Evolutionary conservation across 2,329 filamentous ascomycete species (phyloP).

Genomic region (Colletotrichum sp.): DNA sequence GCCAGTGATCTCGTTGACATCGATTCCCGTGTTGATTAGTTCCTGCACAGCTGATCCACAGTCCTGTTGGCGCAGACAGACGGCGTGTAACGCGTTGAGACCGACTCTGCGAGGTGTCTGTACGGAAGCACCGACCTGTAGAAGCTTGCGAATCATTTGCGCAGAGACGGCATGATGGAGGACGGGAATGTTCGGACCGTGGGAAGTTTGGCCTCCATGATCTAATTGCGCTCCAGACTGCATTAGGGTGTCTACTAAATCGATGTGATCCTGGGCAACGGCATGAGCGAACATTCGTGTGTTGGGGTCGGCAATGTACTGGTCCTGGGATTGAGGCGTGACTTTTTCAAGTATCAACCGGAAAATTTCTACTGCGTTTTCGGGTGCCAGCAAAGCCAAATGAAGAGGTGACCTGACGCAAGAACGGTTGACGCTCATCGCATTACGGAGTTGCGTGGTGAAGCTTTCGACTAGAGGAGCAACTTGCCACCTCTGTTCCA

Average conservation of each 20-base stretch:
- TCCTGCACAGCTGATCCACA: neutral
- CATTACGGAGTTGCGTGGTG: neutral
- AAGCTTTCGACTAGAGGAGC: neutral
- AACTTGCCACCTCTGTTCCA: neutral
- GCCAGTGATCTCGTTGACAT: neutral
- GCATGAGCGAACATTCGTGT: neutral
- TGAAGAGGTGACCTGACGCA: neutral
- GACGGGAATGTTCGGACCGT: neutral
- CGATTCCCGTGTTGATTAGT: neutral
- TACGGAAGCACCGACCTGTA: neutral
- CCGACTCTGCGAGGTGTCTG: neutral
- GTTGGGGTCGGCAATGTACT: neutral
- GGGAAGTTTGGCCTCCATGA: neutral
- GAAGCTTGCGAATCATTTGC: neutral
- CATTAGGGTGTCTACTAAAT: neutral
- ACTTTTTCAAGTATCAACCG: neutral
- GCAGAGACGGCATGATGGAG: neutral
- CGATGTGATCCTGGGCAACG: neutral
- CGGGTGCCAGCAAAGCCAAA: neutral
- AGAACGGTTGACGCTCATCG: neutral
- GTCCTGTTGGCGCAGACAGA: neutral
- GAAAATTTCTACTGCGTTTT: neutral
- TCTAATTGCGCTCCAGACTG: neutral
- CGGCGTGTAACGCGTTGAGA: constrained; percentile 3
- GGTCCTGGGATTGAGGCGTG: neutral